Base-by-base conservation (phyloP, 768 basidiomycete species). In the Amylocystis lapponica region DNA sequence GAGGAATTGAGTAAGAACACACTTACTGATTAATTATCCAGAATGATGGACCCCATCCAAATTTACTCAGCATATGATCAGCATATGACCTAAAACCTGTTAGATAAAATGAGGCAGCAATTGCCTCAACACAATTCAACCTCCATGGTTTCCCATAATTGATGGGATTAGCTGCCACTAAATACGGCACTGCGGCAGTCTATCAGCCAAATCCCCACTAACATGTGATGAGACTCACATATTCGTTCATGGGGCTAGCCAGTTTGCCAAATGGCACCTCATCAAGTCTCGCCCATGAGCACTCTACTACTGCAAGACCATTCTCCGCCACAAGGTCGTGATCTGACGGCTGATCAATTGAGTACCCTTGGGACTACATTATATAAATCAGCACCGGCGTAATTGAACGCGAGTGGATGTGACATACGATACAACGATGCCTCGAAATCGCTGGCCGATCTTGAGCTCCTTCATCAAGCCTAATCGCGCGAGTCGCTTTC, bases 121-220 rank as follows among this genome's bases (percentile, higher is more conserved):
- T 74, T 0, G 90, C 89, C 63, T 95, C 93, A 22, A 89, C 94
- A 50, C 95, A 97, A 55, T 95, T 97, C 30, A 99, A 70, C 37
- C 85, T 72, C 92, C 93, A 97, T 0, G 96, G 96, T 61, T 91
- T 93, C 9, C 96, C 96, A 53, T 98, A 99, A 65, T 99, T 99
- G 9, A 92, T 92, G 0, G 95, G 93, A 61, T 99, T 99, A 1
- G 92, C 86, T 0, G 96, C 96, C 33, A 98, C 63, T 16, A 99
- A 77, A 60, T 95, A 98, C 0, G 96, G 96, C 22, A 99, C 95
- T 99, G 50, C 12, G 14, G 17, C 41, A 22, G 10, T 48, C 35
- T 22, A 37, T 29, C 26, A 40, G 19, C 17, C 27, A n/a, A n/a
- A n/a, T n/a, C n/a, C n/a, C 4, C 9, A 43, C 90, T 48, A 54